Evolutionary conservation across 2,329 filamentous ascomycete genomes (phyloP), one percentile per base, ranked within the genome.

Genomic region (Talaromyces marneffei): DNA sequence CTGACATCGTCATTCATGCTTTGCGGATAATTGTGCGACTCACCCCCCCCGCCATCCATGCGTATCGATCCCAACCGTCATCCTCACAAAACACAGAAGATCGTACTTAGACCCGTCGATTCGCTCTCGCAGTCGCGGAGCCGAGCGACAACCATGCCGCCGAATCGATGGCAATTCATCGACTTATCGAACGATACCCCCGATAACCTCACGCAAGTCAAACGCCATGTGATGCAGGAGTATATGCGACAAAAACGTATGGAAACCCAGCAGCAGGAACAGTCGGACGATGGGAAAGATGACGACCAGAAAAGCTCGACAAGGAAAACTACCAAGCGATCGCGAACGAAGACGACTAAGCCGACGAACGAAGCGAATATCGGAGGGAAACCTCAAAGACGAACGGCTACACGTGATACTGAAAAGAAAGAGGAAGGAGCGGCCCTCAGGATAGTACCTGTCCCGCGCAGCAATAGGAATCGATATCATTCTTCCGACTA

Each of bases 221-320:
- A 76, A 56, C 74, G 75, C 23, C 75, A 78, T 74, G 75, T 77
- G 6, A 77, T 77, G 75, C 73, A 76, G 62, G 74, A 77, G 56
- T 76, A 72, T 63, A 74, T 77, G 67, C 73, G 73, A 20, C 73
- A 75, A 50, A 77, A 75, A 58, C 64, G 64, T 8, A 52, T 33
- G 18, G 59, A 64, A 7, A 48, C 33, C 18, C 63, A 64, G 25
- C 50, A 31, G 18, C 56, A 59, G 35, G 64, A 63, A 60, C 44
- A n/a, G 23, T n/a, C 44, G 14, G 31, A n/a, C n/a, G 50, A 59
- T 12, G 57, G 44, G 14, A 42, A 53, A 10, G 50, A 46, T 20
- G 27, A 12, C 7, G 57, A 50, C 23, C 59, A 48, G 44, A 44
- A 44, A 27, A 7, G 35, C 20, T 55, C 52, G 33, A 40, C 23